Evolutionary conservation across 352 stramenopile species (phyloP).

Genomic region (Pythium dissimile): DNA sequence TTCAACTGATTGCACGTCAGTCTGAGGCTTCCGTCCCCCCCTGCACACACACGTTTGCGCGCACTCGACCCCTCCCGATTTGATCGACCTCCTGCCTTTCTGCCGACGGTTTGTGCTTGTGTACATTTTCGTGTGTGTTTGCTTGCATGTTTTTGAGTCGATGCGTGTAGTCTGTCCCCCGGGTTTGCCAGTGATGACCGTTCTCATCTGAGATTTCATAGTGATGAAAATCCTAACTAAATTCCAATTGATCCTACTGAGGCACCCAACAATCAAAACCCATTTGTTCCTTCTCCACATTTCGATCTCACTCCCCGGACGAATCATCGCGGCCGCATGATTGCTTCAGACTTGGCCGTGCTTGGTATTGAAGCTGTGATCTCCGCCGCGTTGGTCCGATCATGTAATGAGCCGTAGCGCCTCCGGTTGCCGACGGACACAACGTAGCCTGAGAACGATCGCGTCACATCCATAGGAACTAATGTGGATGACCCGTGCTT

Average conservation of each 20-base stretch:
- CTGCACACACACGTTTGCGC: not conserved
- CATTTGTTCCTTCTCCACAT: not conserved
- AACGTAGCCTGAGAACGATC: constrained; percentile 43
- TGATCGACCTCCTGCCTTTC: not conserved
- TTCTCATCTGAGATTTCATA: constrained; percentile 53
- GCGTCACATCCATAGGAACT: not conserved
- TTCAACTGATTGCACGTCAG: constrained; percentile 84
- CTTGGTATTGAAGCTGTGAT: constrained; percentile 13
- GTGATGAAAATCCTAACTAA: constrained; percentile 72
- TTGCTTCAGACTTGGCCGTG: not conserved
- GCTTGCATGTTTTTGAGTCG: not conserved
- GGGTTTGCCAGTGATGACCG: constrained; percentile 60
- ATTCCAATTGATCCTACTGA: constrained; percentile 91
- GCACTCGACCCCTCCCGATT: not conserved
- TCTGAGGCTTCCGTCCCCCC: constrained; percentile 63
- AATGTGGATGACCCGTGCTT: no score
- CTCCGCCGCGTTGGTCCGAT: constrained; percentile 4
- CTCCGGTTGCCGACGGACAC: constrained; percentile 49
- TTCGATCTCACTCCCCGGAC: not conserved
- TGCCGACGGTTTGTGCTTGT: constrained; percentile 1
- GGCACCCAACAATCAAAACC: constrained; percentile 30
- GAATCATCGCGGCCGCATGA: constrained; percentile 8
- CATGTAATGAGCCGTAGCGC: constrained; percentile 30
- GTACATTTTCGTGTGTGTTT: constrained; percentile 22
- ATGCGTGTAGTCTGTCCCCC: not conserved